Evolutionary conservation across 2,329 filamentous ascomycete genomes (phyloP).

Genomic region (Furcasterigmium sp.): DNA sequence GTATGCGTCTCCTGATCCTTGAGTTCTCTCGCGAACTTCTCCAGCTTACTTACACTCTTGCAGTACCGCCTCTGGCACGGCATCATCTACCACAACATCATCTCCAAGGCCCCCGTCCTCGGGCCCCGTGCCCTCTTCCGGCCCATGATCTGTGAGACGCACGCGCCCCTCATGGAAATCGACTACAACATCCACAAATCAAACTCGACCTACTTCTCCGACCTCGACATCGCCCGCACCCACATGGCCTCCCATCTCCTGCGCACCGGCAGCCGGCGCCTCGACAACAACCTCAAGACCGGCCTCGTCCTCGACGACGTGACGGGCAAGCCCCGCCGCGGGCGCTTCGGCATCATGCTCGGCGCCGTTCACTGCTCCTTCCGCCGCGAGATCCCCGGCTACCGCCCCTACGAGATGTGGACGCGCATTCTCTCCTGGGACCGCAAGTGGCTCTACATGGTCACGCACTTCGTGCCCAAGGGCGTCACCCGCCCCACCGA

Average conservation of each 20-base stretch:
- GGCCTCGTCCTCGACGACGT: slow-evolving; percentile 45
- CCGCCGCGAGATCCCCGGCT: slow-evolving; percentile 66
- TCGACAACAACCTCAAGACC: slow-evolving; percentile 42
- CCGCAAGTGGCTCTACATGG: slow-evolving; percentile 74
- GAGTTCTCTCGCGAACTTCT: background rate
- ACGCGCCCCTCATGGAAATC: slow-evolving; percentile 68
- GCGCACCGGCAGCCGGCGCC: slow-evolving; percentile 48
- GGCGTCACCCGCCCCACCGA: slow-evolving; percentile 50
- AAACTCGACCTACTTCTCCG: slow-evolving; percentile 82
- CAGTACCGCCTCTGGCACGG: slow-evolving; percentile 55
- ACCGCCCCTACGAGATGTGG: slow-evolving; percentile 69
- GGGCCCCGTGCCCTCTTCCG: slow-evolving; percentile 65
- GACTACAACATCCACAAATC: slow-evolving; percentile 85
- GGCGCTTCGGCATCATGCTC: slow-evolving; percentile 58
- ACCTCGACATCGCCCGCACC: slow-evolving; percentile 78
- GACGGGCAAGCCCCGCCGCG: slow-evolving; percentile 42
- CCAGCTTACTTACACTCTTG: background rate
- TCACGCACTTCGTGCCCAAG: slow-evolving; percentile 67
- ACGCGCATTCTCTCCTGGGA: slow-evolving; percentile 69
- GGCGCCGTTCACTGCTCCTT: slow-evolving; percentile 72
- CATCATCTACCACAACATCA: slow-evolving; percentile 48
- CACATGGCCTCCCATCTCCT: slow-evolving; percentile 71
- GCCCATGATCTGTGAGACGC: slow-evolving; percentile 61
- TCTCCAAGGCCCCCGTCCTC: slow-evolving; percentile 42
- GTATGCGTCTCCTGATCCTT: slow-evolving; percentile 39